Evolutionary conservation across 177 flowering plant genomes (phyloP).

Genomic region (Telopea speciosissima): DNA sequence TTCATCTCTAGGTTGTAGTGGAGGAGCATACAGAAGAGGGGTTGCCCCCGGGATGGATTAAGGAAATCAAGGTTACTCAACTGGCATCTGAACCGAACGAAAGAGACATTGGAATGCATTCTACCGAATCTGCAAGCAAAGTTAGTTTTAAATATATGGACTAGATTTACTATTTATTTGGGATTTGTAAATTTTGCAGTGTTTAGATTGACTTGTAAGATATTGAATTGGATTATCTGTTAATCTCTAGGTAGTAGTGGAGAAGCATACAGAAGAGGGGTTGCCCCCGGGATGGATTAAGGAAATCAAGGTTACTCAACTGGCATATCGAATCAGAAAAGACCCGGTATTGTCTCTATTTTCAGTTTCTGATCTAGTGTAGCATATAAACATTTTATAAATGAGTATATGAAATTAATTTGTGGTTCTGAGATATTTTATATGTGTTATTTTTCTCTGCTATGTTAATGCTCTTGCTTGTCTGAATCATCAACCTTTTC

Average conservation of each 20-base stretch:
- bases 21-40: slow-evolving; percentile 20
- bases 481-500: not conserved
- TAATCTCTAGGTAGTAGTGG: slow-evolving; percentile 27
- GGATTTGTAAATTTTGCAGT: not conserved
- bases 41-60: slow-evolving; percentile 56
- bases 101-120: slow-evolving; percentile 22
- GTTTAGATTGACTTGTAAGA: slow-evolving; percentile 2
- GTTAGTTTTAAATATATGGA: slow-evolving; percentile 21
- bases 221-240: not conserved
- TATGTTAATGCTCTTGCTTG: not conserved
- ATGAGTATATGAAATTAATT: not conserved
- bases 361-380: not conserved
- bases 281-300: slow-evolving; percentile 57
- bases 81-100: slow-evolving; percentile 14
- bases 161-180: not conserved
- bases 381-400: not conserved
- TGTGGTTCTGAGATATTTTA: not conserved
- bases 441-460: not conserved
- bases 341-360: slow-evolving; percentile 39
- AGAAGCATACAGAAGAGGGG: slow-evolving; percentile 19
- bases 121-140: slow-evolving; percentile 11
- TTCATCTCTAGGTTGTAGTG: slow-evolving; percentile 26
- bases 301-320: slow-evolving; percentile 27
- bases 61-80: slow-evolving; percentile 29
- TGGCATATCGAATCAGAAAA: slow-evolving; percentile 15